Percentiles rank a stretch among this genome's conserved stretches.
phyloP scores from a whole-genome alignment of 2,329 filamentous ascomycete genomes.

The Hymenoscyphus fraxineus region DNA sequence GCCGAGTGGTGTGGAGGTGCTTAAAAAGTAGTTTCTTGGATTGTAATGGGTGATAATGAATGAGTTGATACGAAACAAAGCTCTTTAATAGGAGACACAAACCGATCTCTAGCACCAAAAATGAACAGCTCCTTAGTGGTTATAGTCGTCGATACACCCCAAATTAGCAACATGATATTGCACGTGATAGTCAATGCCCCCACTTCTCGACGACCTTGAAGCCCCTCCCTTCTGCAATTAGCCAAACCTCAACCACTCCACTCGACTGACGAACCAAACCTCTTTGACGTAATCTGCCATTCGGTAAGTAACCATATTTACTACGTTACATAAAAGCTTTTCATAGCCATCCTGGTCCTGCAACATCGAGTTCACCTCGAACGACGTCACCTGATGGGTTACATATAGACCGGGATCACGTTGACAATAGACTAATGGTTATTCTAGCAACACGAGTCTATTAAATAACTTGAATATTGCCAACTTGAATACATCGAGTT shows the following conservation, averaged over 20 bases:
- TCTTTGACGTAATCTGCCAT: not conserved
- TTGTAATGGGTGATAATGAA: no score
- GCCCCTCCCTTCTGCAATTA: not conserved
- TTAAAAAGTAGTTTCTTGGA: constrained; percentile 10
- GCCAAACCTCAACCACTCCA: not conserved
- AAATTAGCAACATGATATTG: not conserved
- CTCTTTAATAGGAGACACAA: not conserved
- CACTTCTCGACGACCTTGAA: not conserved
- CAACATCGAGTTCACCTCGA: not conserved
- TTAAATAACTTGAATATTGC: not conserved
- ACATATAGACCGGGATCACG: not conserved
- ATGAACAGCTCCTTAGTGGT: not conserved
- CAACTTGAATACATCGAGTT: not conserved
- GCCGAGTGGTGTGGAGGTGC: constrained; percentile 40
- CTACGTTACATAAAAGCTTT: not conserved
- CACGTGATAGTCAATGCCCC: not conserved
- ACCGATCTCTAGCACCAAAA: not conserved
- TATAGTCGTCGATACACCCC: not conserved
- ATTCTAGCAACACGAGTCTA: not conserved
- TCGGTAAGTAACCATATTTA: not conserved
- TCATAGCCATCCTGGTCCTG: not conserved
- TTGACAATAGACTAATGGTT: not conserved
- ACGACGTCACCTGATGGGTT: not conserved
- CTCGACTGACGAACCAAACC: not conserved
- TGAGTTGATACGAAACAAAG: no score